Conservation (phyloP, 1,284 basidiomycete species). For the Puccinia horiana region DNA sequence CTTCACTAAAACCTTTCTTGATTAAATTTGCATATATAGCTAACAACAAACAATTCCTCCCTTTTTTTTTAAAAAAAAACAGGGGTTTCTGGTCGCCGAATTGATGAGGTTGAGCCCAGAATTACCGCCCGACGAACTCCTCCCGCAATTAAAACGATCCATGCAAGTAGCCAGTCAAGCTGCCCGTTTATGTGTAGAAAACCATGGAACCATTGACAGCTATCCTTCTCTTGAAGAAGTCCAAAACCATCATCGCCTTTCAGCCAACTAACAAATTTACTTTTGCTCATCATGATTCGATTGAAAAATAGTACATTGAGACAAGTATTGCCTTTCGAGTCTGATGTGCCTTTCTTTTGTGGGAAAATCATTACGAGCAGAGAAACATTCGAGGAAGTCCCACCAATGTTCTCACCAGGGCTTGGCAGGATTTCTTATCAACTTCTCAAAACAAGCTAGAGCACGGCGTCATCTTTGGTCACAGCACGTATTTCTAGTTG, state of each 20-base stretch:
- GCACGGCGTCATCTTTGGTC: too few species aligned
- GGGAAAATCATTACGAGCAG: too few species aligned
- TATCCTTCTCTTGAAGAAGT: conserved; percentile 35
- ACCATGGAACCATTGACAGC: conserved; percentile 35
- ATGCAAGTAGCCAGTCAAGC: conserved; percentile 24
- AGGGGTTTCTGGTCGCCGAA: conserved; percentile 40
- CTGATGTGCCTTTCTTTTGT: too few species aligned
- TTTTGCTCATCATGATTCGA: neutral
- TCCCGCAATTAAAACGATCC: neutral
- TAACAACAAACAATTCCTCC: neutral
- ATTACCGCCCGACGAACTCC: neutral
- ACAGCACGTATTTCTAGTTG: too few species aligned
- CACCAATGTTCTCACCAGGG: too few species aligned
- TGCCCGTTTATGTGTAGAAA: conserved; percentile 34
- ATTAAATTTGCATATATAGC: too few species aligned
- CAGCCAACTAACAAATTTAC: neutral
- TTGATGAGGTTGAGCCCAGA: conserved; percentile 2
- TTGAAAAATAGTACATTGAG: neutral
- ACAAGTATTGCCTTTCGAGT: too few species aligned
- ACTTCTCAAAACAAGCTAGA: too few species aligned
- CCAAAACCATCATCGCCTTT: neutral
- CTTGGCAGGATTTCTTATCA: too few species aligned
- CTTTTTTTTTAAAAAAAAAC: neutral
- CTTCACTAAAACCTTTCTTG: neutral
- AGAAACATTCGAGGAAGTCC: too few species aligned